These are phyloP conservation scores for Fusarium sp. DNA, from an alignment of 2,329 filamentous ascomycete species.

Conservation along the genomic window DNA sequence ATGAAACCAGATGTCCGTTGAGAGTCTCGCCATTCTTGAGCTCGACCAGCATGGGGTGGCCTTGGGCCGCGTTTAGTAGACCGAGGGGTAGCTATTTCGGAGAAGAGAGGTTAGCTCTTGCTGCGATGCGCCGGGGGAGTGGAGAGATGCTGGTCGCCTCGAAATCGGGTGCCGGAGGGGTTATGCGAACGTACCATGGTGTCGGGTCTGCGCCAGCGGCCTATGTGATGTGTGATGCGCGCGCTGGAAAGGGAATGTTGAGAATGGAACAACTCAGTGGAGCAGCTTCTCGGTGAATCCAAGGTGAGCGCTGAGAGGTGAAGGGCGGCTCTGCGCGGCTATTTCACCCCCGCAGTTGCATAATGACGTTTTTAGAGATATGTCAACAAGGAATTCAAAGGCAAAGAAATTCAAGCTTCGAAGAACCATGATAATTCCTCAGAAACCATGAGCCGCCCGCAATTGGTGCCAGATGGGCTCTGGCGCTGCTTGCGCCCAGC, in stretches of 20 bases:
- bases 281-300: constrained; percentile 41
- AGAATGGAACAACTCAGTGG: constrained; percentile 41
- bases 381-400: constrained; percentile 12
- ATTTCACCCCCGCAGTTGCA: constrained; percentile 35
- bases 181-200: constrained; percentile 39
- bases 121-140: constrained; percentile 7
- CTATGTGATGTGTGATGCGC: constrained; percentile 37
- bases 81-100: constrained; percentile 70
- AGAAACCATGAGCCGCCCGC: constrained; percentile 43
- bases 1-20: constrained; percentile 93
- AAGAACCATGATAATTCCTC: constrained; percentile 1
- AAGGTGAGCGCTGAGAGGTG: constrained; percentile 29
- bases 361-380: constrained; percentile 37
- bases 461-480: constrained; percentile 62
- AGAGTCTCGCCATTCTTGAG: constrained; percentile 97
- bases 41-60: constrained; percentile 97
- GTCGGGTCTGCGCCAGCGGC: constrained; percentile 31
- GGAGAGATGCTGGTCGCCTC: neutral
- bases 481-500: constrained; percentile 70
- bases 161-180: neutral
- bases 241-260: constrained; percentile 37
- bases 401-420: constrained; percentile 8
- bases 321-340: constrained; percentile 22
- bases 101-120: constrained; percentile 36
- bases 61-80: constrained; percentile 92